Evolutionary conservation across 768 basidiomycete species (phyloP), one percentile per base, ranked within the genome.

Genomic region (Termitomyces titanicus): DNA sequence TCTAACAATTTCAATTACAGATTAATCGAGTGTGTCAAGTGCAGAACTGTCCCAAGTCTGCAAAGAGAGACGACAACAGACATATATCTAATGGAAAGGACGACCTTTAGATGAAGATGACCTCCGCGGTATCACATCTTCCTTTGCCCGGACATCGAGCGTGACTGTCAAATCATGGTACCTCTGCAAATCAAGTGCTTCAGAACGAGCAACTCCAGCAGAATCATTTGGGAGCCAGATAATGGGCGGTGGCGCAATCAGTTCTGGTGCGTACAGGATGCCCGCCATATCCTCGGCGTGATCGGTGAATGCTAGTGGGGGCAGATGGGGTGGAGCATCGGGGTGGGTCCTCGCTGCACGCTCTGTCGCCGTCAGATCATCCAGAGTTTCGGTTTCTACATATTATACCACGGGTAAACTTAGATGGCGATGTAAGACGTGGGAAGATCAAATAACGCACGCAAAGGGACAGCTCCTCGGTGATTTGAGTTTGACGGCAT

Each of bases 191-290:
- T 94, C 91, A 46, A 79, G 74, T 27, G 89, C 89, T 68, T 92
- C 90, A 5, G 86, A 82, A 37, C 80, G 77, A 8, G 86, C 88
- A 15, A 91, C 83, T 22, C 87, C 87, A 15, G 85, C 83, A 11
- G 78, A 77, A 66, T 92, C 90, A 66, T 88, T 86, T 1, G 88
- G 88, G n/a, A 92, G 75, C 91, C 91, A 92, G 48, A 94, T 88
- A 56, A 88, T 83, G 1, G 89, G 90, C 18, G 80, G 73, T 17
- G 89, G 88, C 12, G 88, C 88, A 58, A 89, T 79, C 38, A 92
- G 76, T 67, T 90, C 90, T 1, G 90, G 88, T 4, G 91, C 88
- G 64, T 92, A 94, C 37, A 94, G 72, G 53, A 92, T 83, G 15
- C 85, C 84, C 6, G 82, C 79, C 80, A 88, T 85, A 62, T 89